Evolutionary conservation across 2,329 filamentous ascomycete genomes (phyloP).

Genomic region (Colletotrichum sp.): DNA sequence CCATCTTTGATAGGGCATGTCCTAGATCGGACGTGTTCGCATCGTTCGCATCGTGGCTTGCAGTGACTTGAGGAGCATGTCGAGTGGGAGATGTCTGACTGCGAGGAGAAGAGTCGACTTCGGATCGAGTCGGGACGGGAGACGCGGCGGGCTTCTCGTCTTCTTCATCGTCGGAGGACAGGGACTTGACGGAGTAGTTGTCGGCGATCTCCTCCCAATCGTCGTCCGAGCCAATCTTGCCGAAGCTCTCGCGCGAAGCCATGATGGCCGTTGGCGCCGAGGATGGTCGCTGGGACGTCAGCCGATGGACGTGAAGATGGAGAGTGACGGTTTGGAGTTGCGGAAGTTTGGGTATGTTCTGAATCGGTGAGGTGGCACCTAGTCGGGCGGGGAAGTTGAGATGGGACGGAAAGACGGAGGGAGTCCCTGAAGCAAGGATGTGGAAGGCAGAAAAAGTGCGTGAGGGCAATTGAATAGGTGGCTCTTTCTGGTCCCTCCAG

Average conservation of each 20-base stretch:
- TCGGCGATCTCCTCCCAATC: conserved; percentile 32
- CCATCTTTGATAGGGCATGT: rapidly evolving
- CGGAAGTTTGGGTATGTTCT: background rate
- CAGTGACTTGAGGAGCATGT: background rate
- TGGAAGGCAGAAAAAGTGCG: background rate
- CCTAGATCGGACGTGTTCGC: rapidly evolving
- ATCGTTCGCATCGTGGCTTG: background rate
- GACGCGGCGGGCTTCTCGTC: background rate
- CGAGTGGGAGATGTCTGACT: background rate
- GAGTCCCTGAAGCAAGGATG: background rate
- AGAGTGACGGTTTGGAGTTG: background rate
- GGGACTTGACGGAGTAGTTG: conserved; percentile 28
- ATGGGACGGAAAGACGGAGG: background rate
- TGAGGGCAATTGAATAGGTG: background rate
- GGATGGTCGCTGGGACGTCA: background rate
- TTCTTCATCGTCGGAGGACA: conserved; percentile 26
- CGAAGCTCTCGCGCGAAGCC: background rate
- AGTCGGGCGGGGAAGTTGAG: background rate
- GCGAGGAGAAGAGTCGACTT: background rate
- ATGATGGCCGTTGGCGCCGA: background rate
- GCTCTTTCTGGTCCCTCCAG: background rate
- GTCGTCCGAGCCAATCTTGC: conserved; percentile 19
- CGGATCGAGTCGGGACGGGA: background rate
- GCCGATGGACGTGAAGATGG: background rate
- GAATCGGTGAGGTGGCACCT: background rate